Base-by-base conservation (phyloP, 1,284 basidiomycete genomes). In the Pholiota adiposa region DNA sequence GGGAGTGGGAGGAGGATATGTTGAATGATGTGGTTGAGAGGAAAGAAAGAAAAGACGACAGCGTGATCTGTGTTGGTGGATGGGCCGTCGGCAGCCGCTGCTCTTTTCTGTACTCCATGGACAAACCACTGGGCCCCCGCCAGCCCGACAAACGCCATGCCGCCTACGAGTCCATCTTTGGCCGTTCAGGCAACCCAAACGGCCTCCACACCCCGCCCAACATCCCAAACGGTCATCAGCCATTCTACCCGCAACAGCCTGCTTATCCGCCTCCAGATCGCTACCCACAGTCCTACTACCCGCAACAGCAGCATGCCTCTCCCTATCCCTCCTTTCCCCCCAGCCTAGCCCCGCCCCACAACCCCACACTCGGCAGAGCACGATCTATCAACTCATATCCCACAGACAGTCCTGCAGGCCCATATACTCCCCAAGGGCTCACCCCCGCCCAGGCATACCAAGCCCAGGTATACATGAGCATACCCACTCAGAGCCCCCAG, bases 151-250 rank as follows among this genome's bases (percentile, higher is more conserved):
- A 90, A 71, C 87, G 90, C 58, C 79, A 84, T 71, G 83, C 84
- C 59, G 92, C 92, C 40, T 94, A 91, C 77, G 88, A 92, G 73
- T 85, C 87, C 69, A 92, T 94, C 74, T 94, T 94, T 73, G 89
- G 90, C 34, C 83, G 92, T 21, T 87, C 90, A 49, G 84, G 70
- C 62, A 54, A 62, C 60, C 51, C 69, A 63, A 43, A 43, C 18
- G 44, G 23, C 16, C 12, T 46, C 44, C 23, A 27, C 5, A 18
- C 11, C 3, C 58, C 69, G 7, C 18, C 51, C 34, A 40, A 18
- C 21, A 7, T 16, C 11, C 23, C 31, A 19, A 8, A 46, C 23
- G 44, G 11, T 8, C 18, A 46, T 12, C 44, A 46, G 9, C 44
- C 44, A 4, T 25, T 68, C 53, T 64, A 63, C 63, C 58, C 67